Percentiles rank a stretch among this genome's conserved stretches.
Conservation (phyloP, 805 yeast species). For the Candida palmyrensis region DNA sequence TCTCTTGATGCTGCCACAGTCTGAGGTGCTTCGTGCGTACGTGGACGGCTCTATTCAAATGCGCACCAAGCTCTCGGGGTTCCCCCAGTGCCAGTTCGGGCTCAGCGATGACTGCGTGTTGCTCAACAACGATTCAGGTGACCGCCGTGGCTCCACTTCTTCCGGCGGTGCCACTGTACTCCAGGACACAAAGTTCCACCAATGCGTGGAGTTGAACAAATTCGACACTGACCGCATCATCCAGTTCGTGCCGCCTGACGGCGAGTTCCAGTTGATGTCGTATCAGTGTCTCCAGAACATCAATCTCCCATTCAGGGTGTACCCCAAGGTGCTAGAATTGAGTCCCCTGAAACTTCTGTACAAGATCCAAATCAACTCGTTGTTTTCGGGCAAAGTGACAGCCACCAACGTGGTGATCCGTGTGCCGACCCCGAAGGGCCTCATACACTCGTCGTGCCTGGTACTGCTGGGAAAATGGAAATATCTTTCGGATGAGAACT, state of each 20-base stretch:
- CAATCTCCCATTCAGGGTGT: constrained; percentile 65
- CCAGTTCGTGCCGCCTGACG: constrained; percentile 82
- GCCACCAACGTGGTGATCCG: constrained; percentile 61
- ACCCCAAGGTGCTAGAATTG: constrained; percentile 45
- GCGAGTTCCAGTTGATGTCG: constrained; percentile 76
- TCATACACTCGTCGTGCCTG: constrained; percentile 23
- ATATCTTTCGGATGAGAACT: constrained; percentile 59
- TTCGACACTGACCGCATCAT: constrained; percentile 64
- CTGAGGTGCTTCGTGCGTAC: constrained; percentile 59
- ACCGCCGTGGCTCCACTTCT: neutral
- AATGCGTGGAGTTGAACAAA: constrained; percentile 70
- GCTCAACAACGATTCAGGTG: constrained; percentile 7
- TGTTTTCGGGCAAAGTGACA: constrained; percentile 49
- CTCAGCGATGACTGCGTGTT: constrained; percentile 48
- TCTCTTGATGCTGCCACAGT: constrained; percentile 60
- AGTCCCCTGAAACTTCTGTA: constrained; percentile 48
- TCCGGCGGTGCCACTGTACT: constrained; percentile 23
- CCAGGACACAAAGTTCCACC: constrained; percentile 82
- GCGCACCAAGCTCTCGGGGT: constrained; percentile 71
- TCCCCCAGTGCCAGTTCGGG: constrained; percentile 81
- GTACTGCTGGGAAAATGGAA: constrained; percentile 53
- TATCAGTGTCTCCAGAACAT: constrained; percentile 49
- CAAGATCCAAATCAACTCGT: constrained; percentile 56
- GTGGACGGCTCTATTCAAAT: constrained; percentile 73
- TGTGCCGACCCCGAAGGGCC: constrained; percentile 60